phyloP scores from a whole-genome alignment of 306 rosid genomes.

The Rosa multiflora region DNA sequence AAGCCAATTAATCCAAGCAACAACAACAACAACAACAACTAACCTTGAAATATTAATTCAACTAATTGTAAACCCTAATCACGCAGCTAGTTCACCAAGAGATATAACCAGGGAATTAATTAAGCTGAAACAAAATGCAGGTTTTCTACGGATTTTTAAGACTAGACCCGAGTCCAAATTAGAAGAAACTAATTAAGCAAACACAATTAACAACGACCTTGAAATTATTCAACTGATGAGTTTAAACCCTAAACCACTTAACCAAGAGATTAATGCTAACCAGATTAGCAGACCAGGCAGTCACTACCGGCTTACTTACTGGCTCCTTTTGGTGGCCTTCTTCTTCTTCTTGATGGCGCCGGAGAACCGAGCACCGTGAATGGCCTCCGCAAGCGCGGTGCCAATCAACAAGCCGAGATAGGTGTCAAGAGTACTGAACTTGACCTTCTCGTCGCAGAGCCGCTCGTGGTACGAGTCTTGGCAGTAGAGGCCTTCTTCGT shows the following conservation, averaged over 20 bases:
- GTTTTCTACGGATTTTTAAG: neutral
- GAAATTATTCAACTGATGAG: neutral
- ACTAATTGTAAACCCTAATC: too few relatives aligned
- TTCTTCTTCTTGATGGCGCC: neutral
- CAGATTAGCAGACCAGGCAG: neutral
- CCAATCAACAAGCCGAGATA: conserved; percentile 26
- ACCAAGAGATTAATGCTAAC: neutral
- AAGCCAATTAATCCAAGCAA: neutral
- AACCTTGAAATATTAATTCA: too few relatives aligned
- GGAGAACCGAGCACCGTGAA: neutral
- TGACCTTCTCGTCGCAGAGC: conserved; percentile 11
- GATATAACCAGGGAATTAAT: too few relatives aligned
- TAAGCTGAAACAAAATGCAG: neutral
- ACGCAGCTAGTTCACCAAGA: too few relatives aligned
- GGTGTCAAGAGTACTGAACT: conserved; percentile 15
- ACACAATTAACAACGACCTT: neutral
- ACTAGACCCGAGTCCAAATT: neutral
- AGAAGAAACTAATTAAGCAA: neutral
- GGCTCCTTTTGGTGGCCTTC: neutral
- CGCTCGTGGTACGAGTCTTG: neutral
- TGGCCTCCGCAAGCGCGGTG: neutral
- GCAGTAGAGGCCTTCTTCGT: neutral
- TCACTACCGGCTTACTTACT: neutral
- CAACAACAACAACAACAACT: too few relatives aligned
- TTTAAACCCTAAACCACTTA: neutral